These are phyloP conservation scores for Yamadazyma siamensis DNA, from an alignment of 1,139 yeast species.

Conservation along the genomic window DNA sequence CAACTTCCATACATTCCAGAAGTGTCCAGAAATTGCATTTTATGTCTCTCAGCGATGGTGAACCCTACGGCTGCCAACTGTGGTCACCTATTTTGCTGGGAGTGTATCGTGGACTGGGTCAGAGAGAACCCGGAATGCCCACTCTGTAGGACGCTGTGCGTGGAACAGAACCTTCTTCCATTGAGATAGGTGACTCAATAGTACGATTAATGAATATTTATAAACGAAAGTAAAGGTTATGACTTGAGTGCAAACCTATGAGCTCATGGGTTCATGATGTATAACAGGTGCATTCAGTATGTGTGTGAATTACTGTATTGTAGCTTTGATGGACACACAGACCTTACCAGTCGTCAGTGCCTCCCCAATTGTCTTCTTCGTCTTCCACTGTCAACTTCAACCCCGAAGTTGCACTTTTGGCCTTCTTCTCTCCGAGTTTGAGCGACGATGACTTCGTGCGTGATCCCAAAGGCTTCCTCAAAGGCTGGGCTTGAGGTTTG, in stretches of 20 bases:
- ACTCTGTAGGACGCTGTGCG: slow-evolving; percentile 73
- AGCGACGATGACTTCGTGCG: slow-evolving; percentile 17
- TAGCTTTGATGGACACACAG: too few species aligned
- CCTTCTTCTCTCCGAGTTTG: slow-evolving; percentile 24
- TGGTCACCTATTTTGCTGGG: slow-evolving; percentile 95
- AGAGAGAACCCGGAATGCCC: slow-evolving; percentile 90
- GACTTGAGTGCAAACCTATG: too few species aligned
- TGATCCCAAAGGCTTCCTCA: slow-evolving; percentile 8
- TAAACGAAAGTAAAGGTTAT: too few species aligned
- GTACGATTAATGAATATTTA: slow-evolving; percentile 1
- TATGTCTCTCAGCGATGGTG: slow-evolving; percentile 76
- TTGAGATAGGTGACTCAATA: slow-evolving; percentile 35
- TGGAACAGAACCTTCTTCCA: slow-evolving; percentile 73
- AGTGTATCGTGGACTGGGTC: slow-evolving; percentile 86
- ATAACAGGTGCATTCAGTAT: too few species aligned
- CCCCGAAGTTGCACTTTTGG: slow-evolving; percentile 29
- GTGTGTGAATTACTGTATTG: too few species aligned
- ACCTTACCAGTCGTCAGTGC: slow-evolving; percentile 26
- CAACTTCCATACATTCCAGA: slow-evolving; percentile 69
- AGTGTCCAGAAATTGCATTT: slow-evolving; percentile 70
- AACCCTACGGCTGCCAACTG: slow-evolving; percentile 86
- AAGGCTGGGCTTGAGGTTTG: slow-evolving; percentile 7
- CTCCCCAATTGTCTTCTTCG: slow-evolving; percentile 58
- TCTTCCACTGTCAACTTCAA: slow-evolving; percentile 39
- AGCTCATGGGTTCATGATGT: too few species aligned